phyloP scores from a whole-genome alignment of 2,329 filamentous ascomycete genomes.

The Neonectria hederae region DNA sequence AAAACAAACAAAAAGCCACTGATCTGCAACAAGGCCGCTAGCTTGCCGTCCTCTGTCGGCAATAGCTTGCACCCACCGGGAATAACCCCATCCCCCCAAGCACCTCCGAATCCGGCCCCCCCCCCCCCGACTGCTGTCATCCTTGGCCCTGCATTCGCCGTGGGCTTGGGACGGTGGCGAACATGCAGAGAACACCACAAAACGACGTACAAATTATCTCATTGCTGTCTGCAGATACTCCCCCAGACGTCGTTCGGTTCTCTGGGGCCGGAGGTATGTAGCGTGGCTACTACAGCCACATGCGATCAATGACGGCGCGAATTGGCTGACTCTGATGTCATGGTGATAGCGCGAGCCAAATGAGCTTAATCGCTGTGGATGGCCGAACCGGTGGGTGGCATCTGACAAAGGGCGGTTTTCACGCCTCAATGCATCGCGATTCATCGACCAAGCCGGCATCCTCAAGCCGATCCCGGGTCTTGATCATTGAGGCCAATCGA shows the following conservation, averaged over 20 bases:
- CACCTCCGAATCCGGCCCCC: background rate
- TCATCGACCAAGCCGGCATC: conserved; percentile 15
- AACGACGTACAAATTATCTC: background rate
- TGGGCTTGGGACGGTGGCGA: background rate
- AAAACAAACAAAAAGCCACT: conserved; percentile 30
- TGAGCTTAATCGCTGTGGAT: conserved; percentile 27
- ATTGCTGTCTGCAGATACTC: background rate
- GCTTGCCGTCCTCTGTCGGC: conserved; percentile 25
- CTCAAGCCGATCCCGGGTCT: conserved; percentile 25
- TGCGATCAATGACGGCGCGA: conserved; percentile 27
- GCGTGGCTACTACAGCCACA: conserved; percentile 22
- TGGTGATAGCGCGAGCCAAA: conserved; percentile 22
- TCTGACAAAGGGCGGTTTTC: conserved; percentile 3
- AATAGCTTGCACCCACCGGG: conserved; percentile 31
- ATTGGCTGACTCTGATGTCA: conserved; percentile 36
- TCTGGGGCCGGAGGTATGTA: conserved; percentile 7
- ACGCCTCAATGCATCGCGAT: background rate
- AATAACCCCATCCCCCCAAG: conserved; percentile 22
- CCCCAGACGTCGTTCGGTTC: background rate
- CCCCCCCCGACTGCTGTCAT: background rate
- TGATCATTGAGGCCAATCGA: conserved; percentile 22
- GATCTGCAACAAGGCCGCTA: conserved; percentile 33
- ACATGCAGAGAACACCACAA: background rate
- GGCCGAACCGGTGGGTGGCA: conserved; percentile 26
- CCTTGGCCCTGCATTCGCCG: background rate